Conservation (phyloP, 176 grass and related monocot species). For the Oropetium thomaeum region DNA sequence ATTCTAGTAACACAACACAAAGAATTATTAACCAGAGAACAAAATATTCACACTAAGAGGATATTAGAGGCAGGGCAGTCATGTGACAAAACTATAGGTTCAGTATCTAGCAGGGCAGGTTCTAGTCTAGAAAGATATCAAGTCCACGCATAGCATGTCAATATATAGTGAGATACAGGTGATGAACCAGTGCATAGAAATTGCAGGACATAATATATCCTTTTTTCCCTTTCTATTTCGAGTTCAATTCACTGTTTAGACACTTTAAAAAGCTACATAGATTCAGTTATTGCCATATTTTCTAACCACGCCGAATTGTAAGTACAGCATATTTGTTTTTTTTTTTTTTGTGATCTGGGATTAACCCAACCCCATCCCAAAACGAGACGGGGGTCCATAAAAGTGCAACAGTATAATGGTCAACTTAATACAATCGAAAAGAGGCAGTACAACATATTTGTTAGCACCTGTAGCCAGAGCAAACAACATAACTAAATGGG, state of each 20-base stretch:
- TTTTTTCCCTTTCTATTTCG: not conserved
- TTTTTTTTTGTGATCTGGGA: no score
- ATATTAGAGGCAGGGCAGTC: slow-evolving; percentile 1
- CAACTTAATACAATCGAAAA: no score
- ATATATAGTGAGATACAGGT: not conserved
- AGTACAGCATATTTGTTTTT: no score
- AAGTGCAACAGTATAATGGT: no score
- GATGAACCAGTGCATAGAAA: slow-evolving; percentile 5
- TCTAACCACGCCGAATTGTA: no score
- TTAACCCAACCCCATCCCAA: no score
- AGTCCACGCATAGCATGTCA: not conserved
- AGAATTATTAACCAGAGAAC: slow-evolving; percentile 4
- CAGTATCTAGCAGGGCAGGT: not conserved
- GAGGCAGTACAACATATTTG: no score
- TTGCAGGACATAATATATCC: slow-evolving; percentile 6
- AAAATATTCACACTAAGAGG: slow-evolving; percentile 8
- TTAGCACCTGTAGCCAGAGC: not conserved
- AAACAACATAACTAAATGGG: not conserved
- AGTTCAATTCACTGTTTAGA: not conserved
- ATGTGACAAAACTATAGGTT: not conserved
- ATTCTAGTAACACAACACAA: slow-evolving; percentile 62
- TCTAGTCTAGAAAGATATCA: not conserved
- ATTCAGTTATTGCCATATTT: not conserved
- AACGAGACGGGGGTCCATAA: no score
- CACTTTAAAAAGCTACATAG: not conserved